These are phyloP conservation scores for Thielaviopsis populi DNA, from an alignment of 2,329 filamentous ascomycete species.

Conservation along the genomic window DNA sequence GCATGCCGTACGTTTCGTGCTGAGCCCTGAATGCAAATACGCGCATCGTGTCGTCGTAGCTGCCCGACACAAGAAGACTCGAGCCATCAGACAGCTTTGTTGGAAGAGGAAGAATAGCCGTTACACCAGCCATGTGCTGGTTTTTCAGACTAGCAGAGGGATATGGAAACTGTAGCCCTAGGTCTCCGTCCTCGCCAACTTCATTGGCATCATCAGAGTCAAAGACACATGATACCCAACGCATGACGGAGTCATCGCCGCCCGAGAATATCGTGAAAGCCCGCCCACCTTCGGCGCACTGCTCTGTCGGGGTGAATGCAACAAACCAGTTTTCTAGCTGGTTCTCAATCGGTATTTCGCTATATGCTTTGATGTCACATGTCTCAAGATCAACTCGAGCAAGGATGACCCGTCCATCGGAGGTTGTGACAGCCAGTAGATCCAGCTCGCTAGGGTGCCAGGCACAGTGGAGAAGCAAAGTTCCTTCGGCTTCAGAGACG, in stretches of 20 bases:
- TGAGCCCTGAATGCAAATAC: slow-evolving; percentile 40
- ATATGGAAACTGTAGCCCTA: slow-evolving; percentile 19
- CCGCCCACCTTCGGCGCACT: slow-evolving; percentile 15
- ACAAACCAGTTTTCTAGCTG: slow-evolving; percentile 61
- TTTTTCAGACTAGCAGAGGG: slow-evolving; percentile 27
- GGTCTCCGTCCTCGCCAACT: slow-evolving; percentile 13
- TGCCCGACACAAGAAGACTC: slow-evolving; percentile 62
- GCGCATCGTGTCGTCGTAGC: slow-evolving; percentile 75
- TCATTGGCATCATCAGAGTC: slow-evolving; percentile 11
- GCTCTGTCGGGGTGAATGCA: slow-evolving; percentile 35
- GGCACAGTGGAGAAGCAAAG: slow-evolving; percentile 53
- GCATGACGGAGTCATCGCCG: slow-evolving; percentile 56
- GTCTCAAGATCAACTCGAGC: slow-evolving; percentile 31
- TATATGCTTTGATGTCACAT: slow-evolving; percentile 26
- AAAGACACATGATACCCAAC: slow-evolving; percentile 29
- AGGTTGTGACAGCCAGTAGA: slow-evolving; percentile 55
- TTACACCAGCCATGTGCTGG: slow-evolving; percentile 69
- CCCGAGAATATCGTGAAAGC: slow-evolving; percentile 45
- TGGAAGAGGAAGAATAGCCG: slow-evolving; percentile 61
- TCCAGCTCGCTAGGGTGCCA: slow-evolving; percentile 49
- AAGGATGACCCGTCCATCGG: slow-evolving; percentile 47
- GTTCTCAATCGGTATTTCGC: slow-evolving; percentile 32
- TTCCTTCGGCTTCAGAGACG: slow-evolving; percentile 36
- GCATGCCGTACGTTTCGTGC: slow-evolving; percentile 27
- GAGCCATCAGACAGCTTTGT: slow-evolving; percentile 28